A percentile compares a stretch with the other conserved stretches of the same genome.
Conservation (phyloP, 1,284 basidiomycete genomes). For the Farysia itapuensis region DNA sequence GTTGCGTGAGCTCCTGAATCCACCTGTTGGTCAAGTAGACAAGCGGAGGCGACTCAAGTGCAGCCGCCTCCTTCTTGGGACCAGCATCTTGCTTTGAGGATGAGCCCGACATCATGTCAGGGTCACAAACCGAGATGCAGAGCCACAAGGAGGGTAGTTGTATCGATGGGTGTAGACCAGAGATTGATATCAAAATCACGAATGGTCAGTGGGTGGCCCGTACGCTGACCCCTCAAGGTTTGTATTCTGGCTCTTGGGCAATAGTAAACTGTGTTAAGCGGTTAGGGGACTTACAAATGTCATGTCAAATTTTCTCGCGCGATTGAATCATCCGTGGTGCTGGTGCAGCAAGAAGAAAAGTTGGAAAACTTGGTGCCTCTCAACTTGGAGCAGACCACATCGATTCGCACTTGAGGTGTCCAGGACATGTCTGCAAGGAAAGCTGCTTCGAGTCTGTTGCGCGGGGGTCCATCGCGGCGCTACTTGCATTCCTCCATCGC, state of each 20-base stretch:
- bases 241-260: too few relatives aligned
- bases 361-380: too few relatives aligned
- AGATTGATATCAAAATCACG: too few relatives aligned
- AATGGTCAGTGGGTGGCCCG: too few relatives aligned
- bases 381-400: too few relatives aligned
- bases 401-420: too few relatives aligned
- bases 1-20: slow-evolving; percentile 81
- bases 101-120: slow-evolving; percentile 1
- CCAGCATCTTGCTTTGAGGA: neutral
- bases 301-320: neutral
- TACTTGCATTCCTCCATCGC: slow-evolving; percentile 15
- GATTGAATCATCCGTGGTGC: neutral
- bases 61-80: slow-evolving; percentile 5
- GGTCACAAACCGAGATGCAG: neutral
- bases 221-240: too few relatives aligned
- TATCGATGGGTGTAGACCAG: too few relatives aligned
- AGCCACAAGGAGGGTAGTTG: neutral
- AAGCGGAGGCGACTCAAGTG: slow-evolving; percentile 64
- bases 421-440: neutral
- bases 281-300: neutral
- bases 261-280: too few relatives aligned
- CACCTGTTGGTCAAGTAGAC: slow-evolving; percentile 82
- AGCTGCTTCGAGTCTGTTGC: slow-evolving; percentile 4
- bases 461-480: slow-evolving; percentile 6
- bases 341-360: neutral